phyloP scores from a whole-genome alignment of 2,329 filamentous ascomycete genomes.

The Albifimbria verrucaria region DNA sequence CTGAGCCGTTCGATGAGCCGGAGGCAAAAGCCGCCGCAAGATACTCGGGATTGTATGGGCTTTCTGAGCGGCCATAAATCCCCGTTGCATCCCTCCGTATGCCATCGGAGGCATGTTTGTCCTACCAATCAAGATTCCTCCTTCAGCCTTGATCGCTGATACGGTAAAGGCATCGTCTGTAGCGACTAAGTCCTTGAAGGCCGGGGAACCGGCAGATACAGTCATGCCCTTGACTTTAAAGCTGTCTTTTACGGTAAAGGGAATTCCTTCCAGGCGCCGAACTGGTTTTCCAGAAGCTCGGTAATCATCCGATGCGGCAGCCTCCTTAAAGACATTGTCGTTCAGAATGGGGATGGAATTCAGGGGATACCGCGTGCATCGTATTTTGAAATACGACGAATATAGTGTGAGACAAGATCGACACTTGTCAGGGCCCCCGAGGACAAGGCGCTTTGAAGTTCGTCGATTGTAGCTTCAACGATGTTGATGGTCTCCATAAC shows the following conservation, averaged over 20 bases:
- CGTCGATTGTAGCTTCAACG: conserved; percentile 20
- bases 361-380: conserved; percentile 20
- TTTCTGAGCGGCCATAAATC: conserved; percentile 52
- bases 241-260: conserved; percentile 56
- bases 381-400: conserved; percentile 20
- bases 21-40: conserved; percentile 53
- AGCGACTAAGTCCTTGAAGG: conserved; percentile 46
- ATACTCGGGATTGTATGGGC: conserved; percentile 52
- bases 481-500: conserved; percentile 4
- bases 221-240: conserved; percentile 53
- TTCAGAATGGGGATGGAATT: conserved; percentile 26
- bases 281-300: conserved; percentile 12
- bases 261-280: conserved; percentile 48
- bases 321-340: conserved; percentile 19
- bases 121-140: conserved; percentile 36
- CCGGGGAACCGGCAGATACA: conserved; percentile 51
- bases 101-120: conserved; percentile 60
- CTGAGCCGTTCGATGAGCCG: conserved; percentile 56
- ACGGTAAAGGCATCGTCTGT: conserved; percentile 51
- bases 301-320: conserved; percentile 22
- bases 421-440: conserved; percentile 17
- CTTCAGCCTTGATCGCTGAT: conserved; percentile 35
- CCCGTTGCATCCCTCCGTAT: conserved; percentile 54
- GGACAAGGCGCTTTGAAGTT: conserved; percentile 16
- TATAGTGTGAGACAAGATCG: conserved; percentile 22